phyloP scores from a whole-genome alignment of 2,329 filamentous ascomycete species.

The Stylonectria norvegica region DNA sequence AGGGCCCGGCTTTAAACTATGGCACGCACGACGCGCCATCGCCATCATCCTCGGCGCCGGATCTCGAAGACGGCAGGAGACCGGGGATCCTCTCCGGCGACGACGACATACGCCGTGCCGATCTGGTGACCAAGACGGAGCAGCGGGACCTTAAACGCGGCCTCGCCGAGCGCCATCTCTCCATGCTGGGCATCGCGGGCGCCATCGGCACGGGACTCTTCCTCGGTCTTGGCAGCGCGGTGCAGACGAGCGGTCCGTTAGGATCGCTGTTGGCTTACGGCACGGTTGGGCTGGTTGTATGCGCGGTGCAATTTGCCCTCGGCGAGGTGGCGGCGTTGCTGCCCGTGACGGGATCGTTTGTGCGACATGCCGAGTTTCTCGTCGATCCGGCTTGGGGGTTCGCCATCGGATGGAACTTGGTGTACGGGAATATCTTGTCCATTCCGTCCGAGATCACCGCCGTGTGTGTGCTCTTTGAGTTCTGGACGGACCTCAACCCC shows the following conservation, averaged over 20 bases:
- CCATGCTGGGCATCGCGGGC: slow-evolving; percentile 61
- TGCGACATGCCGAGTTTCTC: slow-evolving; percentile 57
- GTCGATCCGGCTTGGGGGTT: slow-evolving; percentile 60
- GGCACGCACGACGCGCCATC: too few relatives aligned
- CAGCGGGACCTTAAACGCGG: slow-evolving; percentile 24
- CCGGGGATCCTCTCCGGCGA: too few relatives aligned
- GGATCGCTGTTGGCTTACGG: slow-evolving; percentile 50
- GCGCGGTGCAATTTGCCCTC: slow-evolving; percentile 53
- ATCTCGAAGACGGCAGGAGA: too few relatives aligned
- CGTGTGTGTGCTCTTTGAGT: slow-evolving; percentile 59
- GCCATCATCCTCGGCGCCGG: too few relatives aligned
- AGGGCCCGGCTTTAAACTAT: too few relatives aligned
- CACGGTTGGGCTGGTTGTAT: slow-evolving; percentile 55
- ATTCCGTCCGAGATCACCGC: slow-evolving; percentile 61
- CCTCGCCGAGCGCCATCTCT: slow-evolving; percentile 44
- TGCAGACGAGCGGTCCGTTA: slow-evolving; percentile 48
- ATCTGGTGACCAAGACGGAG: slow-evolving; percentile 23
- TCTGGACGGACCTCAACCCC: slow-evolving; percentile 57
- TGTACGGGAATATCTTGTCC: slow-evolving; percentile 52
- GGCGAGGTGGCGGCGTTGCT: slow-evolving; percentile 59
- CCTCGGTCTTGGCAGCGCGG: slow-evolving; percentile 53
- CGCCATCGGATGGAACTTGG: slow-evolving; percentile 52
- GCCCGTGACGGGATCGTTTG: slow-evolving; percentile 61
- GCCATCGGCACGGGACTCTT: slow-evolving; percentile 61
- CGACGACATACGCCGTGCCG: too few relatives aligned